Conservation (phyloP, 768 basidiomycete genomes). For the Sarcodon aspratus region DNA sequence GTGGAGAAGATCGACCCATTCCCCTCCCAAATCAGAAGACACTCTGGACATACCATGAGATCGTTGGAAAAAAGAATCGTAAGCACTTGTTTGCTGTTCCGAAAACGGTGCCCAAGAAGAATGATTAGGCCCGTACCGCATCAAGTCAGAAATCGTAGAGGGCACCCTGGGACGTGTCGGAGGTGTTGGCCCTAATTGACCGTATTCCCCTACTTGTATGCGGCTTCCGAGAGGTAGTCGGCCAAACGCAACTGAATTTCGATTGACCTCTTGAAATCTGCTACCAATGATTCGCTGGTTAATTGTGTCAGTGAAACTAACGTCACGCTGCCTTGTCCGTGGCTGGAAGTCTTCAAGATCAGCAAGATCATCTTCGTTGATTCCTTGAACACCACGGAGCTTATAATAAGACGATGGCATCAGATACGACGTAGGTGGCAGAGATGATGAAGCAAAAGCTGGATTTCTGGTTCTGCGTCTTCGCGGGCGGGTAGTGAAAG, state of each 20-base stretch:
- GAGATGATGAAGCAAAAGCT: conserved; percentile 57
- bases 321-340: conserved; percentile 4
- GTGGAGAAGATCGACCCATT: conserved; percentile 50
- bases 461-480: conserved; percentile 43
- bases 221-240: conserved; percentile 52
- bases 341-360: conserved; percentile 24
- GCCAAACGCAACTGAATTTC: conserved; percentile 44
- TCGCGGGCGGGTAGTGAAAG: conserved; percentile 23
- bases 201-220: conserved; percentile 39
- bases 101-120: background rate
- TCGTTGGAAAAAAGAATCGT: background rate
- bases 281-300: conserved; percentile 53
- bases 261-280: conserved; percentile 62
- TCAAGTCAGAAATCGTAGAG: conserved; percentile 38
- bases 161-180: conserved; percentile 8
- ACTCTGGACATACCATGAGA: background rate
- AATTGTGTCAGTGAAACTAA: conserved; percentile 45
- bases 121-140: conserved; percentile 40
- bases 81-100: background rate
- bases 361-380: conserved; percentile 47
- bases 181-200: conserved; percentile 25
- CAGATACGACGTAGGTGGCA: conserved; percentile 67
- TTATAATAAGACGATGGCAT: conserved; percentile 76
- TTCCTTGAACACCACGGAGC: conserved; percentile 46
- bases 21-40: conserved; percentile 20